These are phyloP conservation scores for Aureobasidium sp. DNA, from an alignment of 2,329 filamentous ascomycete genomes.

Conservation along the genomic window DNA sequence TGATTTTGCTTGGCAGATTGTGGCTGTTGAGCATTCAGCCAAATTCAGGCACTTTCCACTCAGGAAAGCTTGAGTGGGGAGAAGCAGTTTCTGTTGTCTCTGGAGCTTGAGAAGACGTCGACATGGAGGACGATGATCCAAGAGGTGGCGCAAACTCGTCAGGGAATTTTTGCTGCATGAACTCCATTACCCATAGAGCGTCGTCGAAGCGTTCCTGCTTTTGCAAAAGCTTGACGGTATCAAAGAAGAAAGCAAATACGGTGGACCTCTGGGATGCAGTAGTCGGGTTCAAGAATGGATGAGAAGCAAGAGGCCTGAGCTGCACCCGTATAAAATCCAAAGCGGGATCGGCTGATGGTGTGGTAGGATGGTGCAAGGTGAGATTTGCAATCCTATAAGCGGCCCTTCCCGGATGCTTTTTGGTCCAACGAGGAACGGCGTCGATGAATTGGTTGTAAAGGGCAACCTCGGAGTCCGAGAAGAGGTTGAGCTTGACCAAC, in stretches of 20 bases:
- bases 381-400: conserved; percentile 11
- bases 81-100: not conserved
- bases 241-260: conserved; percentile 13
- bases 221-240: conserved; percentile 12
- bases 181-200: conserved; percentile 15
- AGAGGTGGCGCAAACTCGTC: not conserved
- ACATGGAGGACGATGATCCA: not conserved
- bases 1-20: not conserved
- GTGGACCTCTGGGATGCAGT: not conserved
- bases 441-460: conserved; percentile 11
- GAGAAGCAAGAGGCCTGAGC: not conserved
- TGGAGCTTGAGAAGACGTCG: not conserved
- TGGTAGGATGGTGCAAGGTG: conserved; percentile 8
- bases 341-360: conserved; percentile 7
- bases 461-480: not conserved
- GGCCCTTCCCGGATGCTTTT: not conserved
- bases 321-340: conserved; percentile 10
- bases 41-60: conserved; percentile 8
- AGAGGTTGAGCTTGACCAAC: not conserved
- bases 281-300: not conserved
- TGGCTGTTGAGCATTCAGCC: not conserved
- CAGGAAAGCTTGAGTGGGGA: not conserved
- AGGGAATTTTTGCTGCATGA: conserved; percentile 12
- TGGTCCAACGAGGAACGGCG: conserved; percentile 10
- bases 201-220: conserved; percentile 12